Conservation (phyloP, 805 yeast genomes). For the Vanderwaltozyma polyspora region DNA sequence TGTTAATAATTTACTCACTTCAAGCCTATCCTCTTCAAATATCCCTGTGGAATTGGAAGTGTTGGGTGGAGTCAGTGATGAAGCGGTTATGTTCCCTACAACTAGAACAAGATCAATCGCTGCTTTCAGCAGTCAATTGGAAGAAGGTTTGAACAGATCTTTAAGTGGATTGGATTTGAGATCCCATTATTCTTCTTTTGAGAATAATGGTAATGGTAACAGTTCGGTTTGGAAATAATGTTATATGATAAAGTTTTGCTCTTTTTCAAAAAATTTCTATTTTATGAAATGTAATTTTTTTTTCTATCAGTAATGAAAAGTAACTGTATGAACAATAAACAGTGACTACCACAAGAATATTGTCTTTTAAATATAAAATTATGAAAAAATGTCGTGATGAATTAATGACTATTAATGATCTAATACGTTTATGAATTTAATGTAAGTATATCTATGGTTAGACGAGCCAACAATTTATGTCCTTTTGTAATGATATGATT, state of each 20-base stretch:
- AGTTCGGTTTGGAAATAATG: constrained; percentile 1
- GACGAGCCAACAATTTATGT: background rate
- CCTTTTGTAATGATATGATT: too few species aligned
- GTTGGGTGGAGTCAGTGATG: background rate
- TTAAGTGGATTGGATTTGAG: constrained; percentile 23
- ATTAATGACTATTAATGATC: background rate
- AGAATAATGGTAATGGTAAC: background rate
- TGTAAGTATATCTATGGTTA: background rate
- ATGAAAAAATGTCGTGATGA: constrained; percentile 1
- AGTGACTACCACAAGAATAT: too few species aligned
- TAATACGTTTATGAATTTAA: background rate
- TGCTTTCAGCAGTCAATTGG: constrained; percentile 16
- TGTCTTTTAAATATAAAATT: background rate
- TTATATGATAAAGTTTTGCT: background rate
- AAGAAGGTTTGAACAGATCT: constrained; percentile 22
- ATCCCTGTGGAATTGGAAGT: background rate
- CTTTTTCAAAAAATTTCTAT: too few species aligned
- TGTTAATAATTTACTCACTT: background rate
- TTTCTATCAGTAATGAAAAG: too few species aligned
- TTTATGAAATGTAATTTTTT: too few species aligned
- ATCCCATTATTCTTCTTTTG: constrained; percentile 1
- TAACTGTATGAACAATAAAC: too few species aligned
- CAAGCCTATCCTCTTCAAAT: background rate
- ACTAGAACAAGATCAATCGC: constrained; percentile 1
- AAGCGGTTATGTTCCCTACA: background rate